Evolutionary conservation across 106 monocot species (phyloP).

Genomic region (Narthecium ossifragum): DNA sequence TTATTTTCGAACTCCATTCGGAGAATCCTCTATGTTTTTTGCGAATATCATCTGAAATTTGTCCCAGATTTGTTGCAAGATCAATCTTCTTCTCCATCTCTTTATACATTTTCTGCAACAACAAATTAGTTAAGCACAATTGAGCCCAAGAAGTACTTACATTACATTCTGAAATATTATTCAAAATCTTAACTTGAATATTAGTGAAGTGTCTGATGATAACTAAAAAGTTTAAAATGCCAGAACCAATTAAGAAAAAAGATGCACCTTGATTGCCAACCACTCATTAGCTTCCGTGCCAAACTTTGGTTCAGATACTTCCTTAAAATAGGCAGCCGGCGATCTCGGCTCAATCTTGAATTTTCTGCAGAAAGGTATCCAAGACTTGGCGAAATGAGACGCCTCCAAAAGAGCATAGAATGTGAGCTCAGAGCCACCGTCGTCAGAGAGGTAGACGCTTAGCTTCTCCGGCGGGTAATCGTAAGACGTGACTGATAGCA

Average conservation of each 20-base stretch:
- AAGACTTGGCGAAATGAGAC: conserved; percentile 49
- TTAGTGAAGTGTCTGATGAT: no score
- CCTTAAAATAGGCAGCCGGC: conserved; percentile 50
- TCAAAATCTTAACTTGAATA: no score
- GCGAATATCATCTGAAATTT: conserved; percentile 20
- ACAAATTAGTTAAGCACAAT: neutral
- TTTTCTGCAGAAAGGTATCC: conserved; percentile 77
- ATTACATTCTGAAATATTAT: no score
- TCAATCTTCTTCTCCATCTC: conserved; percentile 49
- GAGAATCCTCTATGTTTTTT: conserved; percentile 35
- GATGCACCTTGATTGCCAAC: conserved; percentile 37
- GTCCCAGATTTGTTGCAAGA: conserved; percentile 11
- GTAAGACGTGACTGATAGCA: conserved; percentile 70
- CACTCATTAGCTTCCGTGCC: conserved; percentile 11
- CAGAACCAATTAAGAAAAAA: no score
- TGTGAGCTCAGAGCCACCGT: conserved; percentile 65
- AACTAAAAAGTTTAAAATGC: no score
- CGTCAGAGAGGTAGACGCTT: conserved; percentile 68
- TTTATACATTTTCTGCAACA: conserved; percentile 28
- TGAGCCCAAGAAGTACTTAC: no score
- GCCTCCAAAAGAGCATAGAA: conserved; percentile 81
- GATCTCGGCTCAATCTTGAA: conserved; percentile 59
- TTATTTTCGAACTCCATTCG: conserved; percentile 21
- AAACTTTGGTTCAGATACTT: neutral
- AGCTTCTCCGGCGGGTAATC: conserved; percentile 68